Base-by-base conservation (phyloP, 257 asterid species). In the Coffea eugenioides region DNA sequence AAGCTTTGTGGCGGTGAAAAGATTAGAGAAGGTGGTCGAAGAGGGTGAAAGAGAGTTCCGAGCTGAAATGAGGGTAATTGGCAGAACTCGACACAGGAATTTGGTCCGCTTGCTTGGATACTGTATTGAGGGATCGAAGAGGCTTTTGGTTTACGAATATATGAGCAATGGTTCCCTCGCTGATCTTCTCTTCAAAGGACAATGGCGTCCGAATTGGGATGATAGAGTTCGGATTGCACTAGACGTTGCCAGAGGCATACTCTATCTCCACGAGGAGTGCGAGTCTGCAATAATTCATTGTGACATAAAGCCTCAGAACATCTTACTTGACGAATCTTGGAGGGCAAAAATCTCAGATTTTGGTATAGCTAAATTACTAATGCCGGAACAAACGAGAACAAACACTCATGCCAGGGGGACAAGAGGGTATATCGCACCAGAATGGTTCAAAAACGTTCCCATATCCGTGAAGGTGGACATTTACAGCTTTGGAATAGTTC, bases 371-470 rank as follows among this genome's bases (percentile, higher is more conserved):
- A 83, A 83, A 49, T 41, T 83, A 43, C 49, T 83, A 51, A 83
- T 83, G 80, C 74, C 82, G 52, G 86, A 83, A 67, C 86, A 83
- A 68, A 83, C 86, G n/a, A 76, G 82, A 54, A 83, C 86, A 0
- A 56, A 65, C 67, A 83, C 86, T 7, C 82, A 79, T 0, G 77
- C 76, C 11, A 80, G 84, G 62, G 86, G 86, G 6, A 83, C 82
- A 18, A 80, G 82, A 64, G 84, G 86, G 27, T 83, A 83, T 27
- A 71, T 83, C 31, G 84, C 86, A 67, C 82, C 86, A 25, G 86
- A 83, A 73, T 83, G 84, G 86, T 59, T 67, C 18, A 76, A 54
- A 49, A 80, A 76, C 46, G 10, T 72, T 31, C 82, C 82, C 0
- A 73, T 77, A 25, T 80, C 86, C 4, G 67, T 83, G 59, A 83